These are phyloP conservation scores for Calonectria naviculata DNA, from an alignment of 2,329 filamentous ascomycete genomes.

Conservation along the genomic window DNA sequence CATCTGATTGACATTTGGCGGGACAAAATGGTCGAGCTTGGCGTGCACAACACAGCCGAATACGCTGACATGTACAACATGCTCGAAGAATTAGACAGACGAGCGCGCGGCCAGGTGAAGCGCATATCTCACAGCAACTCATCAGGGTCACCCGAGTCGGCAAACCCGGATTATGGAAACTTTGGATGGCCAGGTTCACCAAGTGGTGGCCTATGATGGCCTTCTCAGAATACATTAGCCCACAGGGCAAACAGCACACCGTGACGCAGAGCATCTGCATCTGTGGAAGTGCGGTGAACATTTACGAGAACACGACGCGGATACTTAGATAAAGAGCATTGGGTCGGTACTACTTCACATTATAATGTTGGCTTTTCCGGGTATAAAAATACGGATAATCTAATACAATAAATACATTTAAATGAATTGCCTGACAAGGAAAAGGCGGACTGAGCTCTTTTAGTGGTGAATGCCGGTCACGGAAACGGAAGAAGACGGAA, in stretches of 20 bases:
- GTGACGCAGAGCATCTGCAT: not conserved
- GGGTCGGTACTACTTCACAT: not conserved
- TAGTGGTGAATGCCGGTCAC: no score
- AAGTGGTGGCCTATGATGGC: not conserved
- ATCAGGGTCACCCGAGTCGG: not conserved
- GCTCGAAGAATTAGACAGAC: conserved; percentile 23
- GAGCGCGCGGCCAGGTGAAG: conserved; percentile 29
- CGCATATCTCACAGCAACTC: not conserved
- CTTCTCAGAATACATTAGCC: not conserved
- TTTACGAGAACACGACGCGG: not conserved
- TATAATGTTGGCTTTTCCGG: not conserved
- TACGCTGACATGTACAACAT: conserved; percentile 23
- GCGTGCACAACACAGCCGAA: not conserved
- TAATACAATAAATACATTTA: not conserved
- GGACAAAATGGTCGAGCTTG: conserved; percentile 2
- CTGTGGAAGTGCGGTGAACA: not conserved
- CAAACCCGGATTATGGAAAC: not conserved
- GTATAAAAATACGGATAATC: not conserved
- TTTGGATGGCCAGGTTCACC: not conserved
- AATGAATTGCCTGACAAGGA: not conserved
- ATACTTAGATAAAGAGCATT: not conserved
- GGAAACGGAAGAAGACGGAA: not conserved
- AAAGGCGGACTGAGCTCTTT: no score
- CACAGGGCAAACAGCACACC: not conserved
- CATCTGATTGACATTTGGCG: conserved; percentile 22